A percentile compares a stretch with the other conserved stretches of the same genome.
These are phyloP conservation scores for Rubroboletus satanas DNA, from an alignment of 768 basidiomycete genomes.

Conservation along the genomic window DNA sequence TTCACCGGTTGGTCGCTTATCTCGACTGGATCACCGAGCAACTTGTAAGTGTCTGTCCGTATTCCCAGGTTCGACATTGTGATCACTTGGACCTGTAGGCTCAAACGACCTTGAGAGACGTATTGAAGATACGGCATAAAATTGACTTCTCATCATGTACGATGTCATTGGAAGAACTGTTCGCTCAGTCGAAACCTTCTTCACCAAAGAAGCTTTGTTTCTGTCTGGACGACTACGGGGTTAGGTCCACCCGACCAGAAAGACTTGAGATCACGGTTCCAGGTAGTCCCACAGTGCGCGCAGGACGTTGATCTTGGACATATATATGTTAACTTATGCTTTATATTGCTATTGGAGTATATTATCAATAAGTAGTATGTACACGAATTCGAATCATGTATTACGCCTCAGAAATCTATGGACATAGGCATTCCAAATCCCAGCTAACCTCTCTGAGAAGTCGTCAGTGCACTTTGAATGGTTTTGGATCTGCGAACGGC, in stretches of 20 bases:
- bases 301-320: conserved; percentile 12
- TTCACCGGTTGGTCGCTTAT: conserved; percentile 20
- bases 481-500: no score
- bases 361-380: conserved; percentile 13
- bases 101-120: conserved; percentile 15
- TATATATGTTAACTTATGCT: conserved; percentile 9
- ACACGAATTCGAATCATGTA: conserved; percentile 3
- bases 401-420: background rate
- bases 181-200: conserved; percentile 11
- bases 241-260: background rate
- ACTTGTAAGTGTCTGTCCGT: conserved; percentile 15
- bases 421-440: background rate
- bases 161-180: conserved; percentile 20
- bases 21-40: conserved; percentile 29
- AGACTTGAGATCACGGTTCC: conserved; percentile 19
- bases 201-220: conserved; percentile 9
- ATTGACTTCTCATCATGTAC: conserved; percentile 16
- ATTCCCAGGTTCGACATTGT: background rate
- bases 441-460: background rate
- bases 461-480: no score
- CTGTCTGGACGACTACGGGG: background rate
- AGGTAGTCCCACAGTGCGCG: conserved; percentile 20
- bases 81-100: conserved; percentile 13
- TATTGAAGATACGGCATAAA: background rate
- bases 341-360: conserved; percentile 9